Conservation (phyloP, 169 alveolate species). For the Babesia gibsoni region DNA sequence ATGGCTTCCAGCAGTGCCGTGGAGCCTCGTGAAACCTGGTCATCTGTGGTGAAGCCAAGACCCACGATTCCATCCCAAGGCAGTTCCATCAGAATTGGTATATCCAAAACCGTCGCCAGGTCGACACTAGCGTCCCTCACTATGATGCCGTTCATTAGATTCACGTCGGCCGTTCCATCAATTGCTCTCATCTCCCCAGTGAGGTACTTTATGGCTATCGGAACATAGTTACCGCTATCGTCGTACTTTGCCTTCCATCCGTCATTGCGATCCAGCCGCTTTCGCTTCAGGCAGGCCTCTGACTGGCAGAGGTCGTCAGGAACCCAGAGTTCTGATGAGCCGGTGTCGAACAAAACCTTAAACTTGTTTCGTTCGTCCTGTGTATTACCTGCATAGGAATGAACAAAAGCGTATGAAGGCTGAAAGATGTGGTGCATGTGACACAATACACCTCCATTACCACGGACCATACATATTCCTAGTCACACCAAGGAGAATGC, state of each 20-base stretch:
- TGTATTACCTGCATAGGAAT: neutral
- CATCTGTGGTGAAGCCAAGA: constrained; percentile 72
- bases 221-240: constrained; percentile 42
- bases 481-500: too few species aligned
- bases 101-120: constrained; percentile 52
- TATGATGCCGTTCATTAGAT: constrained; percentile 32
- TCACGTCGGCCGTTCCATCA: constrained; percentile 55
- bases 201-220: constrained; percentile 45
- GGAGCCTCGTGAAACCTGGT: constrained; percentile 66
- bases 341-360: constrained; percentile 77
- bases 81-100: constrained; percentile 34
- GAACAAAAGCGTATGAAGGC: too few species aligned
- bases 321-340: constrained; percentile 77
- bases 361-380: constrained; percentile 48
- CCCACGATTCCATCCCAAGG: constrained; percentile 78
- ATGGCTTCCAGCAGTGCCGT: constrained; percentile 59
- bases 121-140: constrained; percentile 53
- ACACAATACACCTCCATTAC: too few species aligned
- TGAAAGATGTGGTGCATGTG: too few species aligned
- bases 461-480: too few species aligned
- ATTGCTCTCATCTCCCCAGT: constrained; percentile 56
- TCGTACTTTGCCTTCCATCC: constrained; percentile 47
- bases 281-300: constrained; percentile 37
- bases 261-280: constrained; percentile 15
- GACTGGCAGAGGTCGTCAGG: constrained; percentile 64